A percentile compares a stretch with the other conserved stretches of the same genome.
Evolutionary conservation across 169 alveolate genomes (phyloP).

Genomic region (Eimeria necatrix): DNA sequence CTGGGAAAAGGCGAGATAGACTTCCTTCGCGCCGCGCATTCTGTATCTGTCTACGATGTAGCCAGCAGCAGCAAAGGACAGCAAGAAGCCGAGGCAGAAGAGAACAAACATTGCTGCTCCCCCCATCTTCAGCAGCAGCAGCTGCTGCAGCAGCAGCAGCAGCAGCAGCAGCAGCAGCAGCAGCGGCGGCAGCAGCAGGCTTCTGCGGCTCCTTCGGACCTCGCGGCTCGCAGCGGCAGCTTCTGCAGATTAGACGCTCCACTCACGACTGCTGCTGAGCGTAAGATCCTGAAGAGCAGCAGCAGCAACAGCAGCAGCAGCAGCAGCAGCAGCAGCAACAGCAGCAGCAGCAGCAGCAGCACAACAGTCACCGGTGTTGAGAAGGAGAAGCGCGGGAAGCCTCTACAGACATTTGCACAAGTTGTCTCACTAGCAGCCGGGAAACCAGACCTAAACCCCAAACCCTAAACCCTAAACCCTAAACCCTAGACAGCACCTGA

Average conservation of each 20-base stretch:
- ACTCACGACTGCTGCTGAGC: constrained; percentile 42
- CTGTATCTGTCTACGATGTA: not conserved
- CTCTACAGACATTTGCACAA: not conserved
- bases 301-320: no score
- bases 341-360: constrained; percentile 6
- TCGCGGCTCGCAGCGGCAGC: no score
- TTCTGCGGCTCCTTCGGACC: no score
- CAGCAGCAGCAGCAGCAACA: not conserved
- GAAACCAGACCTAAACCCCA: not conserved
- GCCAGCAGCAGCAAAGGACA: not conserved
- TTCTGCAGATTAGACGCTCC: not conserved
- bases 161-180: no score
- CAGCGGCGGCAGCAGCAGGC: no score
- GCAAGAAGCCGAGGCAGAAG: not conserved
- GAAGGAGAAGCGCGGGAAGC: not conserved
- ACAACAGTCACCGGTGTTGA: not conserved
- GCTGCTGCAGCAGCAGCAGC: not conserved
- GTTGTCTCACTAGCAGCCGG: no score
- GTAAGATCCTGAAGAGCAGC: constrained; percentile 40
- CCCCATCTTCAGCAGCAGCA: constrained; percentile 24
- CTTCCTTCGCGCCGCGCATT: not conserved
- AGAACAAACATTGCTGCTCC: not conserved
- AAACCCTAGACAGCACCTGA: not conserved
- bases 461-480: constrained; percentile 31
- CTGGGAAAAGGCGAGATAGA: not conserved